Conservation (phyloP, 78 protist genomes). For the Dictyostelium purpureum region DNA sequence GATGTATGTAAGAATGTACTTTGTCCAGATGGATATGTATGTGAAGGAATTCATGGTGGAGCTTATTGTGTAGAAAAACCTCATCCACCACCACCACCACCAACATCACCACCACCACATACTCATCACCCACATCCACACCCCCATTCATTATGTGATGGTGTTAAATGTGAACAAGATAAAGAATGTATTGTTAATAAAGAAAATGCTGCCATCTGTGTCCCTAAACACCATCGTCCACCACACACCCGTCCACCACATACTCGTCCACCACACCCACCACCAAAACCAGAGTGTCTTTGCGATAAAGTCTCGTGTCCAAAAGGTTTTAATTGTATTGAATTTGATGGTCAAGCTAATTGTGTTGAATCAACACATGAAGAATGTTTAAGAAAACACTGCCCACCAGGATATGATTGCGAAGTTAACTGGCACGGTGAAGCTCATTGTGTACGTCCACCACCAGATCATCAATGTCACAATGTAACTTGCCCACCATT, state of each 20-base stretch:
- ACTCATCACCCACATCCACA: not conserved
- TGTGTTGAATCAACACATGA: not conserved
- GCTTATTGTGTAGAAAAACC: not conserved
- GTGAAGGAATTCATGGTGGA: not conserved
- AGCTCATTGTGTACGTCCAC: not conserved
- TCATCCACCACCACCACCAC: slow-evolving; percentile 8
- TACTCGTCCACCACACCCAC: not conserved
- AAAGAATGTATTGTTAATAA: not conserved
- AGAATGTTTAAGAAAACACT: not conserved
- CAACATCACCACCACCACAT: slow-evolving; percentile 24
- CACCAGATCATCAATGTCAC: not conserved
- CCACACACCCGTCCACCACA: not conserved
- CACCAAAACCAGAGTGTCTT: not conserved
- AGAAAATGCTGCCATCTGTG: not conserved
- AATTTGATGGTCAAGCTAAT: not conserved
- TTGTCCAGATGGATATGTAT: slow-evolving; percentile 12
- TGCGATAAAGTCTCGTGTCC: slow-evolving; percentile 7
- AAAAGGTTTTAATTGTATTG: not conserved
- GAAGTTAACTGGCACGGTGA: not conserved
- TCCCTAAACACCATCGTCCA: not conserved
- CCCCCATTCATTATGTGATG: not conserved
- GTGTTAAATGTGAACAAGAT: not conserved
- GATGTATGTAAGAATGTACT: not conserved
- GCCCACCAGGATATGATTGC: slow-evolving; percentile 11
- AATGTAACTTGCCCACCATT: not conserved